Evolutionary conservation across 106 monocot genomes (phyloP), one percentile per base, ranked within the genome.

Genomic region (Platanthera guangdongensis): DNA sequence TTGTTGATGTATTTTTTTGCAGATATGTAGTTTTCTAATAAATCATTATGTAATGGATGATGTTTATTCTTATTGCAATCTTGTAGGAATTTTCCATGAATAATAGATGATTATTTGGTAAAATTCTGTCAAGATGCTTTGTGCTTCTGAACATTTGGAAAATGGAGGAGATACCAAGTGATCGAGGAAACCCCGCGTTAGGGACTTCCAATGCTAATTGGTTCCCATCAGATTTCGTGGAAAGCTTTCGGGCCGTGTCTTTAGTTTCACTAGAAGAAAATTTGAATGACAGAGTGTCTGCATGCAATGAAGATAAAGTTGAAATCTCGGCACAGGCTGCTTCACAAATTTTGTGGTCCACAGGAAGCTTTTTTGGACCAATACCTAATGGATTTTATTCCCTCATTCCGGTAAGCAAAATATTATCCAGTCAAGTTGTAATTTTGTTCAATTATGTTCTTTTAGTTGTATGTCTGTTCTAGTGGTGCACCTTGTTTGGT

Each of bases 341-440:
- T 64, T 93, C 95, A 14, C 90, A 96, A 72, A 75, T 83, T 73
- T 82, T 96, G 52, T 96, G 95, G 95, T 87, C 84, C 11, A 93
- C 93, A 77, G 95, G 95, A 81, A 78, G 79, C 70, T 84, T 87
- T 19, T 81, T 83, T 51, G 81, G 79, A 47, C 81, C 82, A 75
- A 96, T 96, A 84, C 95, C 95, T 7, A 96, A 92, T 87, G 95
- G 95, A 7, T 96, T 96, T 81, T 96, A 96, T 83, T 87, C 89
- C 50, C 65, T 90, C 52, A 87, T 91, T 49, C 95, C 95, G 47
- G 95, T 96, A 50, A 93, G 95, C 47, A 70, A 70, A 70, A 46
- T 70, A 70, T 70, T 70, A 47, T 70, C n/a, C 15, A 18, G 9
- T 70, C 47, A 32, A 70, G 13, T 60, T 10, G 32, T 65, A 30